Percentiles rank a stretch among this genome's conserved stretches.
Conservation (phyloP, 2,329 filamentous ascomycete species). For the Penicillium decumbens region DNA sequence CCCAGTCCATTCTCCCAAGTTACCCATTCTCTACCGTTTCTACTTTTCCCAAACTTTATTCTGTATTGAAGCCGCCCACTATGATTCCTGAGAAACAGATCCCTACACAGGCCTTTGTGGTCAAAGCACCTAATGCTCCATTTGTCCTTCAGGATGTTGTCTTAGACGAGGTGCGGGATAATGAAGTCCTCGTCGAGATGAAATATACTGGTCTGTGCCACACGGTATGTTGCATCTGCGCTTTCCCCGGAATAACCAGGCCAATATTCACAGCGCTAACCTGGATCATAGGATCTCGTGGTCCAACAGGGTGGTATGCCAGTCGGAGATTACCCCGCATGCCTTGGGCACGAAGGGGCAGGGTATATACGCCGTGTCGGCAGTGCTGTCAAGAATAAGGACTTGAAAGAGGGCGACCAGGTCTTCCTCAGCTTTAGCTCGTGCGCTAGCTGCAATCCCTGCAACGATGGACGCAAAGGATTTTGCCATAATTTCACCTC, state of each 20-base stretch:
- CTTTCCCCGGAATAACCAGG: background rate
- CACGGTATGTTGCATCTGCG: slow-evolving; percentile 18
- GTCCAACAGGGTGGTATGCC: slow-evolving; percentile 25
- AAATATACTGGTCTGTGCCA: slow-evolving; percentile 36
- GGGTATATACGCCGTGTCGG: slow-evolving; percentile 31
- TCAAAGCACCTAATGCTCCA: slow-evolving; percentile 14
- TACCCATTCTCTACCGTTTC: background rate
- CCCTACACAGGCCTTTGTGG: slow-evolving; percentile 20
- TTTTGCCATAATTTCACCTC: slow-evolving; percentile 20
- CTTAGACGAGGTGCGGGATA: slow-evolving; percentile 23
- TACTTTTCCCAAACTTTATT: background rate
- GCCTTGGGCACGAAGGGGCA: slow-evolving; percentile 27
- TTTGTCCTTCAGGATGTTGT: slow-evolving; percentile 26
- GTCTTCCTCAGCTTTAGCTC: slow-evolving; percentile 28
- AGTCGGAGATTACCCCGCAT: slow-evolving; percentile 23
- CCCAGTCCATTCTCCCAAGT: background rate
- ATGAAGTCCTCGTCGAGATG: slow-evolving; percentile 36
- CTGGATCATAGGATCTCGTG: slow-evolving; percentile 22
- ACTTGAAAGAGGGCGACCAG: slow-evolving; percentile 29
- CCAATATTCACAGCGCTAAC: background rate
- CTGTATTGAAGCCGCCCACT: background rate
- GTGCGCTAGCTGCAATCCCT: slow-evolving; percentile 21
- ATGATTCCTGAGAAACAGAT: slow-evolving; percentile 20
- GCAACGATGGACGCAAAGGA: slow-evolving; percentile 16
- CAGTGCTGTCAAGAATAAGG: slow-evolving; percentile 20